Percentiles rank a stretch among this genome's conserved stretches.
phyloP scores from a whole-genome alignment of 805 yeast species.

The Jamesozyma lodderae region DNA sequence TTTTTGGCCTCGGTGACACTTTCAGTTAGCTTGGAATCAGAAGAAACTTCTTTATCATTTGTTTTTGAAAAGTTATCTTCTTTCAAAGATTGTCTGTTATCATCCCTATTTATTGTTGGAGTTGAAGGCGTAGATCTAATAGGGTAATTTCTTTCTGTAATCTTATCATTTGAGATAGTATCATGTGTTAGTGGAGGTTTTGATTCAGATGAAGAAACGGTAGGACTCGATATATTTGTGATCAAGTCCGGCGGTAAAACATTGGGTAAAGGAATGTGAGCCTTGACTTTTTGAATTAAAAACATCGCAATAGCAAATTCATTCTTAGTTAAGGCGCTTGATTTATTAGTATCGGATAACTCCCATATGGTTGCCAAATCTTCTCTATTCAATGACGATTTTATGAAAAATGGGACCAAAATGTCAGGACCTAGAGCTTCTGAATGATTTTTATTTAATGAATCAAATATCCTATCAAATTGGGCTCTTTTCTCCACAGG shows the following conservation, averaged over 20 bases:
- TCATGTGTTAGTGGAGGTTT: too few relatives aligned
- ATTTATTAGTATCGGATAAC: constrained; percentile 75
- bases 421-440: constrained; percentile 66
- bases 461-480: constrained; percentile 67
- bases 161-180: too few relatives aligned
- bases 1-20: too few relatives aligned
- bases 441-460: constrained; percentile 52
- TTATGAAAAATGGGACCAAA: constrained; percentile 80
- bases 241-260: constrained; percentile 27
- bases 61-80: too few relatives aligned
- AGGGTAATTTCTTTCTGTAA: too few relatives aligned
- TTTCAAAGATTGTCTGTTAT: too few relatives aligned
- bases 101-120: too few relatives aligned
- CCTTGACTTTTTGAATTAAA: constrained; percentile 70
- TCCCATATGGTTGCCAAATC: constrained; percentile 89
- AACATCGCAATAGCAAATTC: constrained; percentile 93
- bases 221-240: too few relatives aligned
- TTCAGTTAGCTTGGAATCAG: too few relatives aligned
- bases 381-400: constrained; percentile 77
- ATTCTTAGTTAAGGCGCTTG: constrained; percentile 64
- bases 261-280: constrained; percentile 41
- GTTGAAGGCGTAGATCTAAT: too few relatives aligned
- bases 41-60: too few relatives aligned
- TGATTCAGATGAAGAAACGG: too few relatives aligned
- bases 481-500: constrained; percentile 60